These are phyloP conservation scores for Heteromeles arbutifolia DNA, from an alignment of 306 rosid species.

Conservation along the genomic window DNA sequence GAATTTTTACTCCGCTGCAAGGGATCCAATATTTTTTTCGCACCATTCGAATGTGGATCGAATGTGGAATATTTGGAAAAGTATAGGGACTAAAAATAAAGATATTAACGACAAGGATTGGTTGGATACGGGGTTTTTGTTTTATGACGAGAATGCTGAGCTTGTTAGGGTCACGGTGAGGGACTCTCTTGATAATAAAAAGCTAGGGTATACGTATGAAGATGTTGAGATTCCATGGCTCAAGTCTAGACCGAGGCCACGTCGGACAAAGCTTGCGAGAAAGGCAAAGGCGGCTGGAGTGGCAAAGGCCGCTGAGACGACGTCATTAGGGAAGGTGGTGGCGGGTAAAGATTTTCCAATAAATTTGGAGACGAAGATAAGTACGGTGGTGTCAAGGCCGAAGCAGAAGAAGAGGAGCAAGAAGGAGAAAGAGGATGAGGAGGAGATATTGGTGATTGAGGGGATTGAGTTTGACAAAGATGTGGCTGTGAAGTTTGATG, in stretches of 20 bases:
- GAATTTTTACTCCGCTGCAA: constrained; percentile 55
- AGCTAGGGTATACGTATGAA: constrained; percentile 55
- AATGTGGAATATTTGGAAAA: constrained; percentile 68
- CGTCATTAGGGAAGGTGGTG: neutral
- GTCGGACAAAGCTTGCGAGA: constrained; percentile 7
- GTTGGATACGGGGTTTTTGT: constrained; percentile 56
- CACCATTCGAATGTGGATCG: constrained; percentile 72
- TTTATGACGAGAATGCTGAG: constrained; percentile 65
- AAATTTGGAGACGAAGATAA: constrained; percentile 31
- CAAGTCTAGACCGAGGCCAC: constrained; percentile 37
- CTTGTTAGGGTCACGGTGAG: constrained; percentile 52
- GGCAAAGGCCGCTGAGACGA: constrained; percentile 36
- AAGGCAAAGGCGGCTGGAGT: constrained; percentile 16
- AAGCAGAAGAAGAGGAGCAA: constrained; percentile 39
- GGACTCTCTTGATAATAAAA: constrained; percentile 46
- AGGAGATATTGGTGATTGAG: constrained; percentile 36
- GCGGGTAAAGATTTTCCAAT: constrained; percentile 26
- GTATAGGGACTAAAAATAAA: constrained; percentile 32
- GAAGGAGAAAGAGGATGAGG: constrained; percentile 38
- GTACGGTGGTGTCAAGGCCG: constrained; percentile 49
- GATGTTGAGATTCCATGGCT: constrained; percentile 66
- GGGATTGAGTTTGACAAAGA: constrained; percentile 49
- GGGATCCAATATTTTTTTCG: constrained; percentile 66
- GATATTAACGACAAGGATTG: constrained; percentile 45
- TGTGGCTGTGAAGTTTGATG: constrained; percentile 53